Conservation (phyloP, 1,284 basidiomycete species). For the Apiotrichum veenhuisii region DNA sequence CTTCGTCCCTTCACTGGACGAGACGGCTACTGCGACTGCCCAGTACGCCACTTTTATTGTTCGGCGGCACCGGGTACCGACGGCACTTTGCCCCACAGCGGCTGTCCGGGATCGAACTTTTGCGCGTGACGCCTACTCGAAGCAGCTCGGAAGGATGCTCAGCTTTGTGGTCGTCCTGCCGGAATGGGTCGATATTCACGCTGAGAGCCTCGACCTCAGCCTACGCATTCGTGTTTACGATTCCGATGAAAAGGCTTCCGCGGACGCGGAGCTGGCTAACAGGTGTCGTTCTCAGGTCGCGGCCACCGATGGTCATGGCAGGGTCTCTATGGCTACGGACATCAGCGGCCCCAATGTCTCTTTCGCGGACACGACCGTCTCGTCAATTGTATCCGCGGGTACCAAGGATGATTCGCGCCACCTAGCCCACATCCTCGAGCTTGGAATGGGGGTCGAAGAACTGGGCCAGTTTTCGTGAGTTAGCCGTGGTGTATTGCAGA, state of each 20-base stretch:
- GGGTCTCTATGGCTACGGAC: not conserved
- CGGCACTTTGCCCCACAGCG: conserved; percentile 10
- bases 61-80: conserved; percentile 35
- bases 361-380: not conserved
- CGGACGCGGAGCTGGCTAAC: too few relatives aligned
- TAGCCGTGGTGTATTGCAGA: not conserved
- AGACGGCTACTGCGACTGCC: not conserved
- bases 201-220: conserved; percentile 31
- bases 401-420: not conserved
- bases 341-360: not conserved
- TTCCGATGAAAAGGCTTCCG: not conserved
- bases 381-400: not conserved
- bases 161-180: conserved; percentile 44
- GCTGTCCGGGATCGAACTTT: conserved; percentile 24
- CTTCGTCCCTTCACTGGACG: not conserved
- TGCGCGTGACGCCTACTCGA: conserved; percentile 23
- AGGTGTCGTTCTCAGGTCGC: too few relatives aligned
- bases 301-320: too few relatives aligned
- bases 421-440: conserved; percentile 26
- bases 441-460: conserved; percentile 48
- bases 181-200: conserved; percentile 45
- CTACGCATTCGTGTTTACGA: conserved; percentile 34
- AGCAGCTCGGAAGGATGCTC: conserved; percentile 26
- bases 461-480: conserved; percentile 37
- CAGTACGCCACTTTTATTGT: conserved; percentile 27